These are phyloP conservation scores for Meyerozyma smithsonii DNA, from an alignment of 1,139 yeast species.

Conservation along the genomic window DNA sequence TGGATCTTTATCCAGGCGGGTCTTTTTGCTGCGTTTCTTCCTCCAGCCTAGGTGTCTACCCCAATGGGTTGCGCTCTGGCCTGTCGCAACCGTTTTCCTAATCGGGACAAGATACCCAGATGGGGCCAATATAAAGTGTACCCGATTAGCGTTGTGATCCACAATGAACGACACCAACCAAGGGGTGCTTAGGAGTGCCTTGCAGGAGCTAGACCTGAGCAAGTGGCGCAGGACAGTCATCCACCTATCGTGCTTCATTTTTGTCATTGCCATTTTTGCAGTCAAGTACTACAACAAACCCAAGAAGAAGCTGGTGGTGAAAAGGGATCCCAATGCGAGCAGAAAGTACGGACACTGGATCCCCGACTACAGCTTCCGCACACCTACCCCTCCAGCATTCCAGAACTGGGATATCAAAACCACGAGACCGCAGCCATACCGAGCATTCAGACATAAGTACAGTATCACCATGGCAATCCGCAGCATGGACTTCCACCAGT, in stretches of 20 bases:
- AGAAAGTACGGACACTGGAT: conserved; percentile 46
- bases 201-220: background rate
- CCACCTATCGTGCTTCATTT: background rate
- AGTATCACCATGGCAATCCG: conserved; percentile 61
- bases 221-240: background rate
- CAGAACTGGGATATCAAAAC: conserved; percentile 46
- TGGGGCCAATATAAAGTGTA: background rate
- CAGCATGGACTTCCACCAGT: conserved; percentile 50
- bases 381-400: conserved; percentile 47
- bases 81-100: conserved; percentile 2
- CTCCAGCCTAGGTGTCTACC: conserved; percentile 61
- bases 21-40: conserved; percentile 62
- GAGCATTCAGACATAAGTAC: conserved; percentile 60
- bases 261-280: background rate
- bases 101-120: conserved; percentile 1
- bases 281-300: background rate
- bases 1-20: conserved; percentile 60
- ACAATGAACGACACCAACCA: background rate
- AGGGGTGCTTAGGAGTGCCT: background rate
- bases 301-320: background rate
- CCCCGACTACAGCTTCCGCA: conserved; percentile 41
- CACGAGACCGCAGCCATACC: conserved; percentile 55
- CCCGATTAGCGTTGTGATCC: background rate
- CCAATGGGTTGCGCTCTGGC: no score
- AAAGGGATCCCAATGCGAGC: conserved; percentile 23